Evolutionary conservation across 1,284 basidiomycete species (phyloP).

Genomic region (Stygiomarasmius scandens): DNA sequence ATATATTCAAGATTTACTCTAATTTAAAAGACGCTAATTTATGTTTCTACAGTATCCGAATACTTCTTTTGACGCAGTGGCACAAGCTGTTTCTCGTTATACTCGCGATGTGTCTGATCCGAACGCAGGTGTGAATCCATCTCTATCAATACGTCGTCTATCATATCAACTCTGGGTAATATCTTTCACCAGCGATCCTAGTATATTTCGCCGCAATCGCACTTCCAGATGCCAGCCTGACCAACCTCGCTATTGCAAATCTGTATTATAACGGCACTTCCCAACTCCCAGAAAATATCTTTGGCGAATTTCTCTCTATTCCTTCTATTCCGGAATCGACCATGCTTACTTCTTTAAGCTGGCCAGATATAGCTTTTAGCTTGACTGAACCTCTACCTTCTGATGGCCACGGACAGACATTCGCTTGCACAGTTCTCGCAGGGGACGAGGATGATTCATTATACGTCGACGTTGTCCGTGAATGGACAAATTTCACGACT

Average conservation of each 20-base stretch:
- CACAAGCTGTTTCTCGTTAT: slow-evolving; percentile 38
- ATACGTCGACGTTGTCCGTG: slow-evolving; percentile 2
- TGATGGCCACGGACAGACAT: slow-evolving; percentile 33
- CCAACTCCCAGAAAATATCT: slow-evolving; percentile 33
- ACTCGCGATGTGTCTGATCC: slow-evolving; percentile 38
- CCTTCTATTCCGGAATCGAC: slow-evolving; percentile 31
- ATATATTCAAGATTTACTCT: no score
- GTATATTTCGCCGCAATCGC: slow-evolving; percentile 24
- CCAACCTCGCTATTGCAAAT: slow-evolving; percentile 17
- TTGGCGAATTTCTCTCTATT: slow-evolving; percentile 40
- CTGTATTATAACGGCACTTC: slow-evolving; percentile 39
- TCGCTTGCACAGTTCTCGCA: slow-evolving; percentile 34
- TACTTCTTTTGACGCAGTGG: slow-evolving; percentile 35
- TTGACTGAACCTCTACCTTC: neutral
- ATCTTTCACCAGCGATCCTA: slow-evolving; percentile 29
- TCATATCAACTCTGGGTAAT: no score
- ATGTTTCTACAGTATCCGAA: slow-evolving; percentile 15
- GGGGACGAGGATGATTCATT: slow-evolving; percentile 28
- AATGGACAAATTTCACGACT: slow-evolving; percentile 3
- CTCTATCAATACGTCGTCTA: no score
- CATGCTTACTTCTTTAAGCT: slow-evolving; percentile 33
- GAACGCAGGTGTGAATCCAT: slow-evolving; percentile 30
- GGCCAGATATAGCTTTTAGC: slow-evolving; percentile 27
- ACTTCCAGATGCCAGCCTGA: slow-evolving; percentile 8
- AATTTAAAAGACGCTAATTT: no score